Conservation (phyloP, 345 rosid genomes). For the Boechera divaricarpa region DNA sequence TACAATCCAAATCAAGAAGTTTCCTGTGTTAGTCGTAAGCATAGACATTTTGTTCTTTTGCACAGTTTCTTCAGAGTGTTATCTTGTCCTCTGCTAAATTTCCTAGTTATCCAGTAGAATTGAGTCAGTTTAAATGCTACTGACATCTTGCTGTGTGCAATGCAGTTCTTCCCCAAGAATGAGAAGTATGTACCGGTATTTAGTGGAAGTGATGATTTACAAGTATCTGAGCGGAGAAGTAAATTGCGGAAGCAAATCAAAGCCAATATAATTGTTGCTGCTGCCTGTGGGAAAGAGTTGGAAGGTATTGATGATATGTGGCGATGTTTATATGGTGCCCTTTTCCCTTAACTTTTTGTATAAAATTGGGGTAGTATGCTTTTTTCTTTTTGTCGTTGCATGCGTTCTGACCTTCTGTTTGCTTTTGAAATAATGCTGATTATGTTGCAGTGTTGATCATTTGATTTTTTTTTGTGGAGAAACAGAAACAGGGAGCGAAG, state of each 20-base stretch:
- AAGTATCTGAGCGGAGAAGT: conserved; percentile 74
- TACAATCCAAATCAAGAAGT: neutral
- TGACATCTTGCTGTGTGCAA: neutral
- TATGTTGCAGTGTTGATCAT: neutral
- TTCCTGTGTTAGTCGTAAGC: neutral
- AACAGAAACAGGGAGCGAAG: conserved; percentile 95
- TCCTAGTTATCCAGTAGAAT: neutral
- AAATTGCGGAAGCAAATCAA: conserved; percentile 91
- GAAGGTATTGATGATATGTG: conserved; percentile 65
- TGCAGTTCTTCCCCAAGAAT: conserved; percentile 94
- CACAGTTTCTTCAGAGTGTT: neutral
- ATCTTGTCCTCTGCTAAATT: neutral
- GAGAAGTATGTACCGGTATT: conserved; percentile 91
- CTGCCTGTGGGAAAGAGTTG: conserved; percentile 93
- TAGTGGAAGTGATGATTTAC: conserved; percentile 75
- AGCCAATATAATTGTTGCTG: conserved; percentile 87
- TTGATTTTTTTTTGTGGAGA: neutral
- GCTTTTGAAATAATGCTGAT: neutral
- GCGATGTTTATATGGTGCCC: neutral
- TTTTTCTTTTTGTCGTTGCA: neutral
- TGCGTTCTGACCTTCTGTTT: neutral
- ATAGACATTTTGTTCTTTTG: neutral
- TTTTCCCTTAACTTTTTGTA: neutral
- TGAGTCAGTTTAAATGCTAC: conserved; percentile 6
- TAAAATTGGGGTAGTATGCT: neutral